These are phyloP conservation scores for Aureobasidium pullulans DNA, from an alignment of 2,329 filamentous ascomycete genomes.

Conservation along the genomic window DNA sequence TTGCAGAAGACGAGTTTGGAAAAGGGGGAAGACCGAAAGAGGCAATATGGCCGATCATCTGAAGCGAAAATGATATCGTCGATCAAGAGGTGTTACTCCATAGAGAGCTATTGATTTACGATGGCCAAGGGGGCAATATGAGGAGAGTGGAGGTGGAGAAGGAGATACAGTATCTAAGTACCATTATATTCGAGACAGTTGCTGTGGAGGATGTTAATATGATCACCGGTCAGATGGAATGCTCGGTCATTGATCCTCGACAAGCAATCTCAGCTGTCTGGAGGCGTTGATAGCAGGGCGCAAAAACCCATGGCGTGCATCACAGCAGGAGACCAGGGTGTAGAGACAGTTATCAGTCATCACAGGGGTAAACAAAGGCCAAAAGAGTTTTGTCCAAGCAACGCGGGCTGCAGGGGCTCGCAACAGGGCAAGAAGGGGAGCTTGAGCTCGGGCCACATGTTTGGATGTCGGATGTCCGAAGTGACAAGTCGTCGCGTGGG, in stretches of 20 bases:
- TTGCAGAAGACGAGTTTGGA: too few relatives aligned
- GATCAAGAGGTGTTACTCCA: neutral
- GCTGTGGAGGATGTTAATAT: neutral
- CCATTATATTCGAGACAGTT: neutral
- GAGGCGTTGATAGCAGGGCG: neutral
- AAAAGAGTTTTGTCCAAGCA: neutral
- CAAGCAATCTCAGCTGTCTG: neutral
- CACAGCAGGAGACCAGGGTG: constrained; percentile 5
- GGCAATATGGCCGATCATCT: neutral
- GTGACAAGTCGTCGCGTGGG: constrained; percentile 5
- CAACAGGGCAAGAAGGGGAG: neutral
- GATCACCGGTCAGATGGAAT: neutral
- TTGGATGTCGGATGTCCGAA: constrained; percentile 1
- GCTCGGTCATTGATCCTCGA: neutral
- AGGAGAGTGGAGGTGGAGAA: neutral
- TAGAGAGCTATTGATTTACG: neutral
- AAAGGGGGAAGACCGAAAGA: neutral
- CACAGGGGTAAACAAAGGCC: constrained; percentile 4
- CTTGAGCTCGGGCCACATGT: constrained; percentile 8
- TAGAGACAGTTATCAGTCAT: neutral
- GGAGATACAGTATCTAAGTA: neutral
- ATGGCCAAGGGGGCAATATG: neutral
- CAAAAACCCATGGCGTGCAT: neutral
- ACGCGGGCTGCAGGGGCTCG: constrained; percentile 1
- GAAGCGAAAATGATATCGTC: neutral